Evolutionary conservation across 257 asterid species (phyloP), one percentile per base, ranked within the genome.

Genomic region (Agastache rugosa): DNA sequence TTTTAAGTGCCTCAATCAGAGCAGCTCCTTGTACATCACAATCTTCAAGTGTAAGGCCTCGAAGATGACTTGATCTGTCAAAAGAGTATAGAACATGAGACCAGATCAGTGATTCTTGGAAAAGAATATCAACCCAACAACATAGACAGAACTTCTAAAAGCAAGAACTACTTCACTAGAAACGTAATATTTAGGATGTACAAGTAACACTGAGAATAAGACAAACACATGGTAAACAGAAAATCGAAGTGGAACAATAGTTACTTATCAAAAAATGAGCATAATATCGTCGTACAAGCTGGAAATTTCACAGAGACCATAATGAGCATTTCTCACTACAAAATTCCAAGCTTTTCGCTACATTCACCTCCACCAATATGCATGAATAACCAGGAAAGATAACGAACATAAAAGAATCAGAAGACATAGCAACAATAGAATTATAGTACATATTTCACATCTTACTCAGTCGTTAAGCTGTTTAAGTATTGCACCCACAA

Each of bases 11-110:
- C 72, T 37, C 70, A 22, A 29, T 29, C 70, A 86, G 62, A 35
- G 69, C 77, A 22, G 50, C 11, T 0, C 25, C 74, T 27, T 63
- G 15, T 27, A 83, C 37, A 0, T 19, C 22, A 54, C 79, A 77
- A n/a, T 35, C 42, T 37, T 47, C 69, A 34, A 88, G 53, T 9
- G 53, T 59, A 67, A 88, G 86, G 67, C 82, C 75, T 59, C 68
- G 81, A 54, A 79, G 87, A 67, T 77, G 71, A 22, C 75, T 45
- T 42, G 85, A 82, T 73, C 93, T 85, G 87, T 54, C 3, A 1
- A 53, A 70, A 80, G 29, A 54, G 61, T 54, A 16, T 22, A 25
- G 31, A 37, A 15, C 50, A 22, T 39, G 29, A 63, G 25, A 23
- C 3, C 1, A 47, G 54, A 70, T 39, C n/a, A 20, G 2, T 41